Conservation (phyloP, 2,329 filamentous ascomycete genomes). For the Hypoxylon sp. region DNA sequence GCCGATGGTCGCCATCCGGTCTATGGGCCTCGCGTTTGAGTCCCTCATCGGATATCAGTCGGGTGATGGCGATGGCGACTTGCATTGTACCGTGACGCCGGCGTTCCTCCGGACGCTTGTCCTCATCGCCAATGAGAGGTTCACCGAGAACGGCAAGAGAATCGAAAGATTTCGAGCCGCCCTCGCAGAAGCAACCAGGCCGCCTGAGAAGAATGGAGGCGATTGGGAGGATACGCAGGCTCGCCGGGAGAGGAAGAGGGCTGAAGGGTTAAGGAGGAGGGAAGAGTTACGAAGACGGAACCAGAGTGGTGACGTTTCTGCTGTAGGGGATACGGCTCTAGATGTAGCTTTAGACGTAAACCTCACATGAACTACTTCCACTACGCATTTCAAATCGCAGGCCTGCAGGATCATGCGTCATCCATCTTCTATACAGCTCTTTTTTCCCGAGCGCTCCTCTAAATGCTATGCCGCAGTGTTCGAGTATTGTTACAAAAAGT, state of each 20-base stretch:
- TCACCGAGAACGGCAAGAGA: constrained; percentile 75
- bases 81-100: constrained; percentile 68
- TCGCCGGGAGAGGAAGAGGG: constrained; percentile 67
- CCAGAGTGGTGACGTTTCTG: constrained; percentile 6
- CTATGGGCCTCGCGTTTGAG: constrained; percentile 84
- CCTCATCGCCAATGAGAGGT: constrained; percentile 79
- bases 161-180: constrained; percentile 73
- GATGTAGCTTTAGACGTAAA: constrained; percentile 45
- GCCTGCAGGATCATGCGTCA: constrained; percentile 2
- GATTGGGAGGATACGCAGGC: constrained; percentile 68
- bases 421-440: constrained; percentile 47
- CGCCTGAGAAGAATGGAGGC: constrained; percentile 53
- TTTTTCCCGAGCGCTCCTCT: constrained; percentile 36
- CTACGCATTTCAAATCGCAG: background rate
- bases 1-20: constrained; percentile 87
- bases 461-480: constrained; percentile 50
- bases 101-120: constrained; percentile 77
- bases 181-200: constrained; percentile 56
- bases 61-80: constrained; percentile 51
- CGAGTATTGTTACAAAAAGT: constrained; percentile 47
- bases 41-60: constrained; percentile 76
- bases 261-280: constrained; percentile 68
- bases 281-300: constrained; percentile 55
- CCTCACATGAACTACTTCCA: constrained; percentile 42
- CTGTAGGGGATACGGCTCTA: constrained; percentile 28